phyloP scores from a whole-genome alignment of 352 stramenopile genomes.

The Pythium aphanidermatum region DNA sequence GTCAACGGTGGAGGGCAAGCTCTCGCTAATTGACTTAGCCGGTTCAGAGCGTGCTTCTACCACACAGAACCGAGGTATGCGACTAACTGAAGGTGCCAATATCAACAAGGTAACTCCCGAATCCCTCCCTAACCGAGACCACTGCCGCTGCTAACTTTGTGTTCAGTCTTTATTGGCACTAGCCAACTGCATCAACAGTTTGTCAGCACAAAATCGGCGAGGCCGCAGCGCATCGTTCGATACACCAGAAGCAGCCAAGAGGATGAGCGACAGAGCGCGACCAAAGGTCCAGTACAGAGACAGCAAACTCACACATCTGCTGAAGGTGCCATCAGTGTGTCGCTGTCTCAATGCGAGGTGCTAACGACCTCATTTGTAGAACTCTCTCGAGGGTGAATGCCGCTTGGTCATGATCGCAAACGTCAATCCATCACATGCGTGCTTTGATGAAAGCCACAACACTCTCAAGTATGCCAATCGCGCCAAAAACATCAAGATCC shows the following conservation, averaged over 20 bases:
- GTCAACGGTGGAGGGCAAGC: slow-evolving; percentile 61
- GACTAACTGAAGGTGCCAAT: slow-evolving; percentile 53
- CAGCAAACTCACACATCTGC: slow-evolving; percentile 80
- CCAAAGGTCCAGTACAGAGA: slow-evolving; percentile 80
- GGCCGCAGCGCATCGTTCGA: slow-evolving; percentile 32
- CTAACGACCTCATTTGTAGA: slow-evolving; percentile 24
- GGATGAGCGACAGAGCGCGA: slow-evolving; percentile 14
- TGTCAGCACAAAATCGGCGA: slow-evolving; percentile 35
- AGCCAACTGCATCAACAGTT: slow-evolving; percentile 89
- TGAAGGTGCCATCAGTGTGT: too few relatives aligned
- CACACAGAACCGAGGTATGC: slow-evolving; percentile 67
- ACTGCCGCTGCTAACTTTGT: too few relatives aligned
- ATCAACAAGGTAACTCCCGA: slow-evolving; percentile 74
- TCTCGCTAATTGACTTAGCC: slow-evolving; percentile 82
- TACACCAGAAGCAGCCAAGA: slow-evolving; percentile 21
- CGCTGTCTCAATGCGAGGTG: too few relatives aligned
- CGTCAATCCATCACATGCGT: slow-evolving; percentile 63
- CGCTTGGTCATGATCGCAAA: slow-evolving; percentile 90
- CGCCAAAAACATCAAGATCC: slow-evolving; percentile 90
- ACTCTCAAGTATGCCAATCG: slow-evolving; percentile 88
- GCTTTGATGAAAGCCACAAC: slow-evolving; percentile 88
- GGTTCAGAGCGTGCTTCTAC: slow-evolving; percentile 73
- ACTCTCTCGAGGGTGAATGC: slow-evolving; percentile 86
- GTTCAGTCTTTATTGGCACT: slow-evolving; percentile 61
- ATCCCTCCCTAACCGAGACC: too few relatives aligned